These are phyloP conservation scores for Pulveroboletus sp. DNA, from an alignment of 768 basidiomycete genomes.

Conservation along the genomic window DNA sequence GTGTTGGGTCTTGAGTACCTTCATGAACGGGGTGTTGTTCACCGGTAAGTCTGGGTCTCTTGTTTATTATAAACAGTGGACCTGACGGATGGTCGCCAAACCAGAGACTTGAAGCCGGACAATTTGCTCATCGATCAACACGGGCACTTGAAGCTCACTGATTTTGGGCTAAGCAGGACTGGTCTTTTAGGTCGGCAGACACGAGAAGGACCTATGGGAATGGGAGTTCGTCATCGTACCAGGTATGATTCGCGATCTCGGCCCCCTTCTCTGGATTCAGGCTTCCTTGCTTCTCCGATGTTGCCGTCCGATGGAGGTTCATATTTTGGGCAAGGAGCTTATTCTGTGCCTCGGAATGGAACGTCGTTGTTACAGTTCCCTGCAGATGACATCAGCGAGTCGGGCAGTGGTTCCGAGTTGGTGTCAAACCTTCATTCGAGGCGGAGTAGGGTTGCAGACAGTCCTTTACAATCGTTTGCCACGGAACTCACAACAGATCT, in stretches of 20 bases:
- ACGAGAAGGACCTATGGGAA: conserved; percentile 49
- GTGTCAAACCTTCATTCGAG: conserved; percentile 51
- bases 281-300: conserved; percentile 73
- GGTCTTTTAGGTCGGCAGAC: conserved; percentile 98
- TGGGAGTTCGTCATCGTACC: conserved; percentile 48
- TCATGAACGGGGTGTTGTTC: conserved; percentile 92
- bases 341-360: conserved; percentile 52
- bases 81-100: conserved; percentile 8
- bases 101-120: conserved; percentile 94
- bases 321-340: conserved; percentile 72
- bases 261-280: conserved; percentile 77
- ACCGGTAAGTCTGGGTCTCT: conserved; percentile 62
- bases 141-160: conserved; percentile 96
- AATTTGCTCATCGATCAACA: conserved; percentile 95
- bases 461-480: conserved; percentile 83
- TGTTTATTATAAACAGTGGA: not conserved
- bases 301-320: conserved; percentile 67
- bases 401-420: conserved; percentile 78
- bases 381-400: conserved; percentile 82
- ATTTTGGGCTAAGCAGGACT: conserved; percentile 95
- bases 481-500: conserved; percentile 80
- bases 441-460: conserved; percentile 55
- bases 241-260: conserved; percentile 66
- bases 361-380: conserved; percentile 63
- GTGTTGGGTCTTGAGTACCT: conserved; percentile 93